Evolutionary conservation across 163 green algal species (phyloP), one percentile per base, ranked within the genome.

Genomic region (Chloromonas sp.): DNA sequence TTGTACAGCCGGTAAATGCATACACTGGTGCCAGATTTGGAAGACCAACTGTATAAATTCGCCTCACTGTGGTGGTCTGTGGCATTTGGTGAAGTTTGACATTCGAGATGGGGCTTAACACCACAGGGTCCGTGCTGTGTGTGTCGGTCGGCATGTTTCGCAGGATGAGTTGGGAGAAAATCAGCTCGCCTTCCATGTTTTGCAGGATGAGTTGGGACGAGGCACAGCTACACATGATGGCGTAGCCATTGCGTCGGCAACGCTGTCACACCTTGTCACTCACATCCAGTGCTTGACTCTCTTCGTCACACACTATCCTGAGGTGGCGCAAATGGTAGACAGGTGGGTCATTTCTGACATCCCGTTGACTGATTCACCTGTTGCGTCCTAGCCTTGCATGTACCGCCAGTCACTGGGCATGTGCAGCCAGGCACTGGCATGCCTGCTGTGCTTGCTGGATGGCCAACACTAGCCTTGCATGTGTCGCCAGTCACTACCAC

Each of bases 221-320:
- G 97, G 97, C 76, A 99, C 97, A 3, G 91, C 90, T 71, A 99
- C 97, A 0, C 88, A 96, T 60, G 95, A 98, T 84, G 96, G 96
- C 58, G 89, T 96, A 13, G 96, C 95, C 58, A 95, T 98, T 60
- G 94, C 95, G 0, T 84, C 84, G 8, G 97, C 97, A 14, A 95
- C 93, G 8, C 91, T 98, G 86, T 59, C 91, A 11, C 87, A 97
- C 89, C 89, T 99, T 62, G 78, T 95, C 60, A 1, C 58, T 0
- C 0, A 66, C 1, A 92, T 82, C 0, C 79, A 83, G 2, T 97
- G 93, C 87, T 90, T 96, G 5, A 91, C 91, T 0, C 92, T 98
- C 8, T 98, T 98, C 85, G 93, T 95, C 5, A 98, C 95, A 59
- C 95, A 97, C 86, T 96, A 95, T 86, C 90, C 89, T 2, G 71